These are phyloP conservation scores for Asterophora parasitica DNA, from an alignment of 768 basidiomycete genomes.

Conservation along the genomic window DNA sequence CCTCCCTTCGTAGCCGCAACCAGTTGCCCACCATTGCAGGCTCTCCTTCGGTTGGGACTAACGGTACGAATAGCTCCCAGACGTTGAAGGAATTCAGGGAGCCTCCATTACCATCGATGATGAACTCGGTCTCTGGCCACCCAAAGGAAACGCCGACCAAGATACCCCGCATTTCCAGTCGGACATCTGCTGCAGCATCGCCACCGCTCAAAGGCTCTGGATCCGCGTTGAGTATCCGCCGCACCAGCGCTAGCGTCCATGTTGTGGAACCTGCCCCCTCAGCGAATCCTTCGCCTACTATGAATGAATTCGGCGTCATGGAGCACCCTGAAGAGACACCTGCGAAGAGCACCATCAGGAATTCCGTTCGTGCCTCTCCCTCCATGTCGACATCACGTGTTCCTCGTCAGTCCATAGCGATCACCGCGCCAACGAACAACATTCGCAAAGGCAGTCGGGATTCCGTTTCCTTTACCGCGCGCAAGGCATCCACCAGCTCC, in stretches of 20 bases:
- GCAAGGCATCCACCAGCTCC: slow-evolving; percentile 81
- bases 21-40: slow-evolving; percentile 90
- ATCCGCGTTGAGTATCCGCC: slow-evolving; percentile 47
- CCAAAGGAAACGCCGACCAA: slow-evolving; percentile 88
- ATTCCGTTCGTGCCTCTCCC: slow-evolving; percentile 65
- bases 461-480: slow-evolving; percentile 72
- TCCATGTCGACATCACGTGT: slow-evolving; percentile 53
- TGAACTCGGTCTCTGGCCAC: slow-evolving; percentile 47
- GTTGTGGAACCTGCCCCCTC: slow-evolving; percentile 45
- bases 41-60: slow-evolving; percentile 81
- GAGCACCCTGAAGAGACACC: slow-evolving; percentile 52
- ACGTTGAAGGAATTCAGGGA: slow-evolving; percentile 54
- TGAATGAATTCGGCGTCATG: slow-evolving; percentile 80
- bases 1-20: slow-evolving; percentile 70
- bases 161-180: slow-evolving; percentile 89
- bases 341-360: slow-evolving; percentile 41
- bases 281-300: slow-evolving; percentile 59
- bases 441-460: slow-evolving; percentile 72
- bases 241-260: slow-evolving; percentile 68
- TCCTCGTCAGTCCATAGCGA: slow-evolving; percentile 57
- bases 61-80: slow-evolving; percentile 41
- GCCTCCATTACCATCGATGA: slow-evolving; percentile 41
- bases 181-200: slow-evolving; percentile 69
- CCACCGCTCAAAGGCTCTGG: slow-evolving; percentile 60
- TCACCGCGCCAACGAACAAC: slow-evolving; percentile 39